Evolutionary conservation across 371 early-diverging fungal species (phyloP).

Genomic region (Conidiobolus incongruus): DNA sequence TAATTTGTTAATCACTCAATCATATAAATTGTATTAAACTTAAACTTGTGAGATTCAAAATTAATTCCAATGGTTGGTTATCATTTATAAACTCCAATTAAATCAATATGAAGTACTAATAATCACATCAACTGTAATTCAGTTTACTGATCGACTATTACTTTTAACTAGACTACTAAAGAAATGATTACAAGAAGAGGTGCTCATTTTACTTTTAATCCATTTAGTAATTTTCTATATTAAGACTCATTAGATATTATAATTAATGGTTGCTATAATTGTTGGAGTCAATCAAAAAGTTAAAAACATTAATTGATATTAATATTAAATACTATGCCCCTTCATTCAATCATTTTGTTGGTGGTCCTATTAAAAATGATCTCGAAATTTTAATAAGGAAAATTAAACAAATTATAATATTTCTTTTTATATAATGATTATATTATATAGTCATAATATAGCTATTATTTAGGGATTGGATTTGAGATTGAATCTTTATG

Average conservation of each 20-base stretch:
- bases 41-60: not conserved
- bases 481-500: conserved; percentile 9
- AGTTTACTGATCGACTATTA: not conserved
- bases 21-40: too few species aligned
- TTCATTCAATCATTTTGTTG: conserved; percentile 15
- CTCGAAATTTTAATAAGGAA: conserved; percentile 10
- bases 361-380: conserved; percentile 13
- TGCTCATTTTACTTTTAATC: conserved; percentile 22
- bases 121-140: not conserved
- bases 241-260: too few species aligned
- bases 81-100: conserved; percentile 11
- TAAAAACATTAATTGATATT: too few species aligned
- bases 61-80: conserved; percentile 22
- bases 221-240: too few species aligned
- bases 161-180: conserved; percentile 10
- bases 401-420: not conserved
- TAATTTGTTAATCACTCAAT: too few species aligned
- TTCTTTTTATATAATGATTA: not conserved
- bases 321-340: too few species aligned
- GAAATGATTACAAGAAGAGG: conserved; percentile 17
- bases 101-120: conserved; percentile 9
- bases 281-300: too few species aligned
- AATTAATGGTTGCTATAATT: too few species aligned
- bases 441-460: conserved; percentile 13
- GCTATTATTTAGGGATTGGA: conserved; percentile 22